Base-by-base conservation (phyloP, 2,329 filamentous ascomycete species). In the Cladophialophora chaetospira region DNA sequence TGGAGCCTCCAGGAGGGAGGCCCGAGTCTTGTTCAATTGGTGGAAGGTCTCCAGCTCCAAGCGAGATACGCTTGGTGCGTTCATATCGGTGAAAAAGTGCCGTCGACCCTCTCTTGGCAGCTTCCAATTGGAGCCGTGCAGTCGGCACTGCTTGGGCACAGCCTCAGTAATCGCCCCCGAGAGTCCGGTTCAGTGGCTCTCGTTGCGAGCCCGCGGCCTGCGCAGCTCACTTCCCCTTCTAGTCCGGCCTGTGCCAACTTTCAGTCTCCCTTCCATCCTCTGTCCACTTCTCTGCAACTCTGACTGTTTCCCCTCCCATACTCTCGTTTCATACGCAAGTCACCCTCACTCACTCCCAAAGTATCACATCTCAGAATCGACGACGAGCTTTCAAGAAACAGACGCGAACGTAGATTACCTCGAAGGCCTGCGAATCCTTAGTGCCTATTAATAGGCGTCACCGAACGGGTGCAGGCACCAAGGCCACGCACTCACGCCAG, bases 371-470 rank as follows among this genome's bases (percentile, higher is more conserved):
- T 28, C 3, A 40, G 9, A 15, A 21, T 4, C 36, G 36, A 40
- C 36, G 36, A 40, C 36, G 17, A 9, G n/a, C n/a, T 21, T 40
- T 11, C 36, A 4, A 25, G n/a, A 15, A 40, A 15, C 13, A 36
- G 19, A 35, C 5, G n/a, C 6, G 17, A 36, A 26, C 33, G 42
- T 23, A 23, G 19, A 47, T 25, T 26, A 21, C 28, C 17, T 28
- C 8, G 17, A 11, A 31, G 44, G 8, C 47, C 5, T 31, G 4
- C n/a, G 46, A 33, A 28, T 23, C 21, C 13, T 5, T 33, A 21
- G 48, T 53, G 54, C 54, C 54, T 63, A 59, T 59, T 59, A 36
- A 55, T 61, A 59, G 55, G 55, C 57, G 54, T 23, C 53, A 45
- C 40, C 26, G 23, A 46, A 53, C 50, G 38, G 15, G 51, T 45